Percentiles rank a stretch among this genome's conserved stretches.
phyloP scores from a whole-genome alignment of 2,329 filamentous ascomycete species.

The Lizonia empirigonia region DNA sequence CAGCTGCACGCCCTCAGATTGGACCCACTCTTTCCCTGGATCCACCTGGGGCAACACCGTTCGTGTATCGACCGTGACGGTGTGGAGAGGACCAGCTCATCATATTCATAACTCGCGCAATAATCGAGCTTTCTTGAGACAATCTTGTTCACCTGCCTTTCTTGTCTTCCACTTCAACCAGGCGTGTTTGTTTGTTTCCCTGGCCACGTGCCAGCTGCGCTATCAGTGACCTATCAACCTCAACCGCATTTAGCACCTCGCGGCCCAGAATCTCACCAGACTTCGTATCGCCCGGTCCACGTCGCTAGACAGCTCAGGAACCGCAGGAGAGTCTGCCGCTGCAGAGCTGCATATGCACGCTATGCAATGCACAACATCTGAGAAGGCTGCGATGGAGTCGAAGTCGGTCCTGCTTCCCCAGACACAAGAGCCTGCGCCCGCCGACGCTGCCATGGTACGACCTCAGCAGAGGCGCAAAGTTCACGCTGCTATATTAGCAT shows the following conservation, averaged over 20 bases:
- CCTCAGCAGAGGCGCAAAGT: conserved; percentile 30
- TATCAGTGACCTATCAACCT: conserved; percentile 13
- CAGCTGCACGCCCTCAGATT: not conserved
- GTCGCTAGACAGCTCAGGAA: conserved; percentile 8
- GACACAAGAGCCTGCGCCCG: conserved; percentile 14
- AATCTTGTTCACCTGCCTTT: not conserved
- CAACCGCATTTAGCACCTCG: conserved; percentile 10
- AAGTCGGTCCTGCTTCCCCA: conserved; percentile 41
- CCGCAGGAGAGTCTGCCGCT: conserved; percentile 7
- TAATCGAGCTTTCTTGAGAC: not conserved
- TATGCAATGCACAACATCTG: conserved; percentile 6
- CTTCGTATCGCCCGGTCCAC: conserved; percentile 6
- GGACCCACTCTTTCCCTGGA: conserved; percentile 6
- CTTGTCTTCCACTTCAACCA: not conserved
- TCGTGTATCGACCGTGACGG: conserved; percentile 5
- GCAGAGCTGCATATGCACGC: conserved; percentile 5
- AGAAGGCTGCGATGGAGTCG: conserved; percentile 31
- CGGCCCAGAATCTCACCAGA: conserved; percentile 7
- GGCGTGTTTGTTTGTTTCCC: not conserved
- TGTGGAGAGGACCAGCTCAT: conserved; percentile 14
- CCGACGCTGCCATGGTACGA: conserved; percentile 25
- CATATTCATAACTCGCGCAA: conserved; percentile 1
- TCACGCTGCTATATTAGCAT: conserved; percentile 32
- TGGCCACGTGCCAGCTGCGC: conserved; percentile 12
- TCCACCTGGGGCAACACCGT: conserved; percentile 5